A percentile compares a stretch with the other conserved stretches of the same genome.
phyloP scores from a whole-genome alignment of 2,329 filamentous ascomycete species.

The Fusarium sp. region DNA sequence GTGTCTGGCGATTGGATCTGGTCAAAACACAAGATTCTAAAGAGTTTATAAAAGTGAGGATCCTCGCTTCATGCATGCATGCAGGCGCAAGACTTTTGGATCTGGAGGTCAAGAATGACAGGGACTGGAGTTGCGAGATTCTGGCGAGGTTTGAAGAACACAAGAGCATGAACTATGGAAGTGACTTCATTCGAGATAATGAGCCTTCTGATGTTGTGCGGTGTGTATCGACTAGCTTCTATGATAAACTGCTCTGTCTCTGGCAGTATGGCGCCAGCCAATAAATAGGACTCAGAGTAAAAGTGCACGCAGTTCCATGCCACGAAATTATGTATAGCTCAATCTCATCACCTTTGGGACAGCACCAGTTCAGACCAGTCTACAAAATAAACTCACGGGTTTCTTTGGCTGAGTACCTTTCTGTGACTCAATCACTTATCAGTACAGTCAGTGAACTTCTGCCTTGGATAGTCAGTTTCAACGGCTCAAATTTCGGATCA shows the following conservation, averaged over 20 bases:
- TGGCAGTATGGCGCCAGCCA: conserved; percentile 59
- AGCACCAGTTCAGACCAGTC: neutral
- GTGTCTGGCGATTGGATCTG: conserved; percentile 86
- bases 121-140: conserved; percentile 70
- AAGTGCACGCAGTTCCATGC: neutral
- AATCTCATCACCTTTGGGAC: neutral
- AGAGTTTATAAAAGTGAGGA: conserved; percentile 49
- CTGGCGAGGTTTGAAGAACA: conserved; percentile 83
- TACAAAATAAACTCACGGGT: neutral
- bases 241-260: conserved; percentile 75
- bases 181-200: conserved; percentile 67
- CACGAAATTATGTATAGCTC: neutral
- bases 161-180: conserved; percentile 94
- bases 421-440: neutral
- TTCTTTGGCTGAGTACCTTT: neutral
- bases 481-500: neutral
- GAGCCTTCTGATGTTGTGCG: conserved; percentile 44
- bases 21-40: conserved; percentile 51
- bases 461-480: neutral
- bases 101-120: conserved; percentile 50
- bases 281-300: neutral
- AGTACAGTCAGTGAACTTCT: neutral
- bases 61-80: conserved; percentile 96
- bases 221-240: conserved; percentile 80
- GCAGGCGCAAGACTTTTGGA: conserved; percentile 77